phyloP scores from a whole-genome alignment of 768 basidiomycete genomes.

The Amylocystis lapponica region DNA sequence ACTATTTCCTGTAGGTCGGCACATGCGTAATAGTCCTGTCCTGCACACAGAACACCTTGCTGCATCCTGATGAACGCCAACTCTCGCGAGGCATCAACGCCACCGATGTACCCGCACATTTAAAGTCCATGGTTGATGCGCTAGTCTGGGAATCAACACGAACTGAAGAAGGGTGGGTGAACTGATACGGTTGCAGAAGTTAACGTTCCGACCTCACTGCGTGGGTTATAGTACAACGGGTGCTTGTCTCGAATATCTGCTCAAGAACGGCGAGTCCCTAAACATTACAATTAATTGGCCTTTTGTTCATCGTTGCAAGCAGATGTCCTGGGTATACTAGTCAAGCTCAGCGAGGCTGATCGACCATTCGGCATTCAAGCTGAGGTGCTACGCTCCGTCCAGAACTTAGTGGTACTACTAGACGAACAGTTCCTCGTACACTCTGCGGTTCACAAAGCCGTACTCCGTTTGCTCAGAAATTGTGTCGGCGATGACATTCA shows the following conservation, averaged over 20 bases:
- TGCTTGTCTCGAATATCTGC: constrained; percentile 82
- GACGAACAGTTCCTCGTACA: constrained; percentile 94
- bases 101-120: constrained; percentile 72
- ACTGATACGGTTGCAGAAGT: background rate
- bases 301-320: background rate
- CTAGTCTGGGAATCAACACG: constrained; percentile 82
- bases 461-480: constrained; percentile 75
- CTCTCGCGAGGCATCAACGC: constrained; percentile 72
- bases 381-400: constrained; percentile 80
- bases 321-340: constrained; percentile 84
- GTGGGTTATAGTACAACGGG: constrained; percentile 63
- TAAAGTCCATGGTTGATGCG: constrained; percentile 78
- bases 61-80: constrained; percentile 86
- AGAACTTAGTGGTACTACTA: constrained; percentile 86
- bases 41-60: constrained; percentile 62
- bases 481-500: constrained; percentile 92
- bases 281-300: background rate
- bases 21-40: constrained; percentile 7
- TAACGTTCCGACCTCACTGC: constrained; percentile 1
- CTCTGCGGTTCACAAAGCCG: constrained; percentile 83
- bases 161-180: constrained; percentile 79
- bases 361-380: constrained; percentile 87
- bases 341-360: constrained; percentile 79
- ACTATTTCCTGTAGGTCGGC: background rate
- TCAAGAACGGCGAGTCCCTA: constrained; percentile 67